Conservation (phyloP, 768 basidiomycete genomes). For the Boletus insuetus region DNA sequence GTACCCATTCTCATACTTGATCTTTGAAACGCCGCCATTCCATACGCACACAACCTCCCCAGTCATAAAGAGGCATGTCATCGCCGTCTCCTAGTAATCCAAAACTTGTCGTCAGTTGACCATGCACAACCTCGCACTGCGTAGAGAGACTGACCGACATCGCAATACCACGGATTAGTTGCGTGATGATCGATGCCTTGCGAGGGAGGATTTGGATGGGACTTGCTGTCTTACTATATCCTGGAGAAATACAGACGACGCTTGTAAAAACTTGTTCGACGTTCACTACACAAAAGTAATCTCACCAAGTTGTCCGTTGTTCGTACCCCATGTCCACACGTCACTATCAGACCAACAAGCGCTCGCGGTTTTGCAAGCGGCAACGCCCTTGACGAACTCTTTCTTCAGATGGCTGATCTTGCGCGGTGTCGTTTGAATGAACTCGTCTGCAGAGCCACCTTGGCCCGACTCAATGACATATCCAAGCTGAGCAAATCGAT, state of each 20-base stretch:
- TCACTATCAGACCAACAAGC: slow-evolving; percentile 79
- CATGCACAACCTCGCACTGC: neutral
- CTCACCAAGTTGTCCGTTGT: slow-evolving; percentile 86
- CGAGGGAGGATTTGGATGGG: slow-evolving; percentile 76
- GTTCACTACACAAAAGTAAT: neutral
- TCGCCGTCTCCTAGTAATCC: slow-evolving; percentile 68
- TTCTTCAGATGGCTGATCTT: slow-evolving; percentile 78
- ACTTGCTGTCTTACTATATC: slow-evolving; percentile 73
- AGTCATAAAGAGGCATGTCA: slow-evolving; percentile 76
- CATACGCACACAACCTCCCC: slow-evolving; percentile 83
- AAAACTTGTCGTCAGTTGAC: neutral
- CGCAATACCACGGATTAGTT: slow-evolving; percentile 67
- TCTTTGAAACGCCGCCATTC: slow-evolving; percentile 71
- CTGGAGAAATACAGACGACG: slow-evolving; percentile 32
- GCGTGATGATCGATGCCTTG: slow-evolving; percentile 73
- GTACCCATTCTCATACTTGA: slow-evolving; percentile 51
- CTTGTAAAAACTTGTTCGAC: neutral
- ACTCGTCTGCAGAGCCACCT: slow-evolving; percentile 57
- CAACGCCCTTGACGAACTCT: slow-evolving; percentile 75
- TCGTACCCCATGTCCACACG: slow-evolving; percentile 91
- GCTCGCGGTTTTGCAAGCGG: slow-evolving; percentile 83
- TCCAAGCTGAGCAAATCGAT: slow-evolving; percentile 86
- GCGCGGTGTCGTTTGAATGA: slow-evolving; percentile 72
- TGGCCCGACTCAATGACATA: slow-evolving; percentile 66
- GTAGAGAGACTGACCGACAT: slow-evolving; percentile 56